Evolutionary conservation across 106 monocot species (phyloP).

Genomic region (Platanthera zijinensis): DNA sequence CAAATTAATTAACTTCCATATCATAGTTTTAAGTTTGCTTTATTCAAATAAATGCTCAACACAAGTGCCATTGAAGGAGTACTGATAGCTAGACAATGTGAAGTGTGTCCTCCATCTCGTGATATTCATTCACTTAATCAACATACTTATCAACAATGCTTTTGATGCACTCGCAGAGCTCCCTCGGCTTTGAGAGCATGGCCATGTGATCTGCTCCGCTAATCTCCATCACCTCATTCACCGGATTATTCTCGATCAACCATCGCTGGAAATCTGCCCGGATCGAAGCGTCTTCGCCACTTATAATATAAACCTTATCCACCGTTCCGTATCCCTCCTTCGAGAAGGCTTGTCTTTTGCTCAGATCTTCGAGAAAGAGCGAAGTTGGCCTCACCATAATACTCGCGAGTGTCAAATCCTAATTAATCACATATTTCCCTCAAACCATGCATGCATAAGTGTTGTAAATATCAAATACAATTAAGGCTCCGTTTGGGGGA

Average conservation of each 20-base stretch:
- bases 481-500: too few species aligned
- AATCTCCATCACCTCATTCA: conserved; percentile 32
- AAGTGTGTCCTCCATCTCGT: too few species aligned
- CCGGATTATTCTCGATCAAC: conserved; percentile 29
- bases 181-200: conserved; percentile 46
- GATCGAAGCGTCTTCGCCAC: conserved; percentile 22
- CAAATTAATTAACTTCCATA: too few species aligned
- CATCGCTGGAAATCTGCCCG: conserved; percentile 23
- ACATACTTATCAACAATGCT: conserved; percentile 6
- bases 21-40: too few species aligned
- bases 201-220: conserved; percentile 46
- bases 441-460: neutral
- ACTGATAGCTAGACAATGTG: too few species aligned
- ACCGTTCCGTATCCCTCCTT: conserved; percentile 27
- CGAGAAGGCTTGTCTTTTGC: neutral
- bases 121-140: neutral
- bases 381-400: conserved; percentile 5
- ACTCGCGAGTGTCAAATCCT: conserved; percentile 9
- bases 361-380: neutral
- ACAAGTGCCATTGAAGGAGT: too few species aligned
- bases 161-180: conserved; percentile 15
- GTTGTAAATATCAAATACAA: neutral
- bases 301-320: conserved; percentile 26
- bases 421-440: neutral
- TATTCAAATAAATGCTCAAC: too few species aligned